These are phyloP conservation scores for Trametes coccinea DNA, from an alignment of 768 basidiomycete genomes.

Conservation along the genomic window DNA sequence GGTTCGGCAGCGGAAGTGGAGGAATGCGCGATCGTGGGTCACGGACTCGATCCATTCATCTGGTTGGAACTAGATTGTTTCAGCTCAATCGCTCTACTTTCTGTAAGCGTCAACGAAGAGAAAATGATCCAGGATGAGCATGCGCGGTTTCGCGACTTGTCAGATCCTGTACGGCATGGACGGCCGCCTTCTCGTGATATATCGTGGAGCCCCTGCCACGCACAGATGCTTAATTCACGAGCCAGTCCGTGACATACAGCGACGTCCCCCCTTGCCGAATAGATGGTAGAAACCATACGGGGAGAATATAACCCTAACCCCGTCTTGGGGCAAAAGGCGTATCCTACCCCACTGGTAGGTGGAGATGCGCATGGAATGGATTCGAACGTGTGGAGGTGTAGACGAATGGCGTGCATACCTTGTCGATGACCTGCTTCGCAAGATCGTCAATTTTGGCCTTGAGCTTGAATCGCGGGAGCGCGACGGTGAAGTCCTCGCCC, in stretches of 20 bases:
- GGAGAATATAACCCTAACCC: background rate
- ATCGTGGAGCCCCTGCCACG: too few relatives aligned
- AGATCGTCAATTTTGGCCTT: slow-evolving; percentile 81
- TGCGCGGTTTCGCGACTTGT: too few relatives aligned
- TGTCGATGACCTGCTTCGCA: slow-evolving; percentile 69
- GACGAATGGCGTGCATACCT: slow-evolving; percentile 42
- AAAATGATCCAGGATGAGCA: background rate
- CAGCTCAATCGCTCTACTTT: background rate
- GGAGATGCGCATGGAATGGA: too few relatives aligned
- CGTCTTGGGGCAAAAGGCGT: background rate
- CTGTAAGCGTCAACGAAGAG: background rate
- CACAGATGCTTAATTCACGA: too few relatives aligned
- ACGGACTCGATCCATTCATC: slow-evolving; percentile 77
- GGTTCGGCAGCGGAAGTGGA: slow-evolving; percentile 77
- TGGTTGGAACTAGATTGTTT: slow-evolving; percentile 67
- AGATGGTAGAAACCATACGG: background rate
- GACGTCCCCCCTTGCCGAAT: too few relatives aligned
- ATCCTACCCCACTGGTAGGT: background rate
- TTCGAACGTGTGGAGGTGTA: background rate
- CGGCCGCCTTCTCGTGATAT: too few relatives aligned
- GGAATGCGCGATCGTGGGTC: slow-evolving; percentile 72
- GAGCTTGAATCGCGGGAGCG: slow-evolving; percentile 87
- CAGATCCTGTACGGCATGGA: too few relatives aligned
- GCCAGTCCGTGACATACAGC: too few relatives aligned
- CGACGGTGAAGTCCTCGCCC: slow-evolving; percentile 90